phyloP scores from a whole-genome alignment of 768 basidiomycete species.

The Nidularia sp. region DNA sequence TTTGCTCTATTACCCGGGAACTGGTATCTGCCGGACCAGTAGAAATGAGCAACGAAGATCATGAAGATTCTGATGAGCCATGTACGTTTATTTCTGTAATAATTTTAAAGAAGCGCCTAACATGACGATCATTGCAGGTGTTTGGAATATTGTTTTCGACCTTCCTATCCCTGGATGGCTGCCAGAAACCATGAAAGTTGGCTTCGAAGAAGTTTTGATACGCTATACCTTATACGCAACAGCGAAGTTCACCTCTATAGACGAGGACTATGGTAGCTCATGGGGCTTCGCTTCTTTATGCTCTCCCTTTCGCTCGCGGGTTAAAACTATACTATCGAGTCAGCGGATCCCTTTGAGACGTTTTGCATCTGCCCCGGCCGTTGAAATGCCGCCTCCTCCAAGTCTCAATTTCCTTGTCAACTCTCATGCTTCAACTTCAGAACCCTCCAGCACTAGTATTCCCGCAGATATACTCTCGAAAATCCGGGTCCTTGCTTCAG shows the following conservation, averaged over 20 bases:
- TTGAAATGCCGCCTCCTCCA: conserved; percentile 25
- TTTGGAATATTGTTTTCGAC: conserved; percentile 79
- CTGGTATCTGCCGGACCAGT: conserved; percentile 50
- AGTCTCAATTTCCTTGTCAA: conserved; percentile 41
- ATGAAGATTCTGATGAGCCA: conserved; percentile 49
- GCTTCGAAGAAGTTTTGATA: conserved; percentile 50
- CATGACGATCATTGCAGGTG: conserved; percentile 21
- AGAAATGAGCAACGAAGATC: conserved; percentile 61
- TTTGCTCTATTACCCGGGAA: conserved; percentile 65
- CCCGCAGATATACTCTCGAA: conserved; percentile 53
- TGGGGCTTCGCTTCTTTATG: conserved; percentile 55
- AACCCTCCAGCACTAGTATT: conserved; percentile 24
- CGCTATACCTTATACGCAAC: conserved; percentile 66
- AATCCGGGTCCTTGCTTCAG: conserved; percentile 59
- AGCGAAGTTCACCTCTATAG: conserved; percentile 50
- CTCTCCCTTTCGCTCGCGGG: conserved; percentile 46
- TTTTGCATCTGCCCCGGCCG: conserved; percentile 39
- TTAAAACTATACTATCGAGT: conserved; percentile 33
- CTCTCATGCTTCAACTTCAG: conserved; percentile 18
- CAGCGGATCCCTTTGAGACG: conserved; percentile 49
- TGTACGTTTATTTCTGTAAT: conserved; percentile 29
- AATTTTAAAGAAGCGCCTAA: not conserved
- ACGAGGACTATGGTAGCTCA: conserved; percentile 29
- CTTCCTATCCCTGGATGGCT: conserved; percentile 90
- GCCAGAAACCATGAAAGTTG: conserved; percentile 53